These are phyloP conservation scores for Fonsecaea pugnacius DNA, from an alignment of 2,329 filamentous ascomycete species.

Conservation along the genomic window DNA sequence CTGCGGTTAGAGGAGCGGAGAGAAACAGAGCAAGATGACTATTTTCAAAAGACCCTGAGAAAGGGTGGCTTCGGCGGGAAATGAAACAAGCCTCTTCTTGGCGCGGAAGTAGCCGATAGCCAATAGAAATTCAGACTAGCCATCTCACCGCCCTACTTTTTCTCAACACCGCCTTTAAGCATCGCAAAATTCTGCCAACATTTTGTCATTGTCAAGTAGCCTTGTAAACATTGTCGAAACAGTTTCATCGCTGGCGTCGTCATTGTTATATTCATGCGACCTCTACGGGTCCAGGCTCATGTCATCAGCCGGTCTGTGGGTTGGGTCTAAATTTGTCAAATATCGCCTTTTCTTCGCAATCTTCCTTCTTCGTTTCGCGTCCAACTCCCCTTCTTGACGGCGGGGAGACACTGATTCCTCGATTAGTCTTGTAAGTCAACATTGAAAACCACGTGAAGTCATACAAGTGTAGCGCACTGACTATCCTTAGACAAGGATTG, in stretches of 20 bases:
- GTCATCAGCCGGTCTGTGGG: neutral
- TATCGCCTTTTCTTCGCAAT: neutral
- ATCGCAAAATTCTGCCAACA: slow-evolving; percentile 22
- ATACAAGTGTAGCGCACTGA: slow-evolving; percentile 18
- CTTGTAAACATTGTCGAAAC: slow-evolving; percentile 1
- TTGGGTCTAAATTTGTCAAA: neutral
- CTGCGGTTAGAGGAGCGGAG: neutral
- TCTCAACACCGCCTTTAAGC: slow-evolving; percentile 10
- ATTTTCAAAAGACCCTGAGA: neutral
- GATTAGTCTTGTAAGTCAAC: slow-evolving; percentile 24
- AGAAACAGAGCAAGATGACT: neutral
- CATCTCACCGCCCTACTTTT: slow-evolving; percentile 18
- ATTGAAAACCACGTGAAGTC: slow-evolving; percentile 5
- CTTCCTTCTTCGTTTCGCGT: slow-evolving; percentile 2
- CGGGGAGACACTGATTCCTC: slow-evolving; percentile 7
- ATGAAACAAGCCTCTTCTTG: neutral
- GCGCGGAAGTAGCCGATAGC: neutral
- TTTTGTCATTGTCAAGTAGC: neutral
- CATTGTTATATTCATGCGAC: neutral
- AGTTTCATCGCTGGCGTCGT: neutral
- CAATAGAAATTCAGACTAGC: neutral
- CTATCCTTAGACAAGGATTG: slow-evolving; percentile 8
- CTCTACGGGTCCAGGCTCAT: neutral
- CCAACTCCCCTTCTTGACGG: slow-evolving; percentile 4
- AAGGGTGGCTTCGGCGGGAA: neutral